Evolutionary conservation across 106 monocot species (phyloP), one percentile per base, ranked within the genome.

Genomic region (Phalaenopsis equestris): DNA sequence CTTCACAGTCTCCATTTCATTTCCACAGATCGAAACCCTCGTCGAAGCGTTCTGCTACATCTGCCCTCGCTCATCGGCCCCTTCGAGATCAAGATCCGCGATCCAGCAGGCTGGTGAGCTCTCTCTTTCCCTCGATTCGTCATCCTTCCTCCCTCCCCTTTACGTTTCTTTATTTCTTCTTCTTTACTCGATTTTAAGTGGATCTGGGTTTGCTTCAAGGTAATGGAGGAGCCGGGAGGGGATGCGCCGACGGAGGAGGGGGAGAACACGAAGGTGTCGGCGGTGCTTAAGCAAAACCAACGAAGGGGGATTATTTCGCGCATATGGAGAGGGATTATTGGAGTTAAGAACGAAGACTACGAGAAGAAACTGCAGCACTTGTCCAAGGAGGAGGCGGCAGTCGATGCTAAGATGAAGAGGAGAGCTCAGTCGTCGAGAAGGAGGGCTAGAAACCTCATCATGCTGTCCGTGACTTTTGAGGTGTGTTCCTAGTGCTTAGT

Each of bases 321-420:
- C 84, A 82, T 92, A 2, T 94, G 92, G 94, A 83, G 80, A 12
- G 86, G 84, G 80, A 75, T 94, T 16, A 90, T 94, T 42, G 85
- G 91, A 18, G 64, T 81, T 84, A 82, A 84, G 38, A 83, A 84
- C 56, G 87, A 88, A 70, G 86, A 88, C 49, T 88, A 80, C 61
- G 97, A 92, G 94, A 94, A 90, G 85, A 80, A 84, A 84, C 83
- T 97, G 77, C 79, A 94, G 89, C 81, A 89, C 82, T 73, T 97
- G 75, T 92, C 97, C 48, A 97, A 91, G 86, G 93, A 94, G 87
- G 97, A 97, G 88, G 87, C 88, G 0, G 47, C 85, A 7, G 88
- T 97, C 48, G 89, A 86, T 57, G 76, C 87, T 41, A 82, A 92
- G 84, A 86, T 92, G 84, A 89, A 88, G 85, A 67, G 84, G 65